Evolutionary conservation across 2,329 filamentous ascomycete genomes (phyloP).

Genomic region (Emergomyces africanus): DNA sequence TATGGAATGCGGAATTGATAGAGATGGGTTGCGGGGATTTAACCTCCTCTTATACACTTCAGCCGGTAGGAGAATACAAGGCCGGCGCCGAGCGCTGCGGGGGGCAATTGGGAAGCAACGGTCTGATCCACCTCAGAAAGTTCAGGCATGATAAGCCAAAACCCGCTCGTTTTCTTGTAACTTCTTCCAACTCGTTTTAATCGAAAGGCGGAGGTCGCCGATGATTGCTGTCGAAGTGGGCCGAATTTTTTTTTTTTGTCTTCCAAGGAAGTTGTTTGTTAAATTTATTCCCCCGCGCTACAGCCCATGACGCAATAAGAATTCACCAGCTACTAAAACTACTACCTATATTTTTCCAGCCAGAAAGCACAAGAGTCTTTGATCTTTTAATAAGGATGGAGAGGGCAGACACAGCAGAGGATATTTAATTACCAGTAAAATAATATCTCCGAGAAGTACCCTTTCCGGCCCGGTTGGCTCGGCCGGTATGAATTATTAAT

Average conservation of each 20-base stretch:
- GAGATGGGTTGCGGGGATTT: not conserved
- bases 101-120: not conserved
- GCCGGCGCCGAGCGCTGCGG: not conserved
- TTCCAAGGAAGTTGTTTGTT: too few species aligned
- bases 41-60: not conserved
- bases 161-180: not conserved
- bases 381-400: too few species aligned
- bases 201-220: not conserved
- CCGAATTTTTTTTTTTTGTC: not conserved
- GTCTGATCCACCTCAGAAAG: not conserved
- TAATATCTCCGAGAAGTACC: too few species aligned
- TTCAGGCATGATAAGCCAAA: too few species aligned
- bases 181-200: not conserved
- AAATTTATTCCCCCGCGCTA: not conserved
- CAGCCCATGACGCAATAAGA: too few species aligned
- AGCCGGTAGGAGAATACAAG: not conserved
- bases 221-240: not conserved
- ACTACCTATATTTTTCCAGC: not conserved
- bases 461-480: not conserved
- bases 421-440: too few species aligned
- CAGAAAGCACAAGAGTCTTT: too few species aligned
- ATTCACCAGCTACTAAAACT: not conserved
- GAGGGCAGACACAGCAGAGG: too few species aligned
- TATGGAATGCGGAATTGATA: not conserved
- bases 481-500: not conserved